Percentiles rank a stretch among this genome's conserved stretches.
These are phyloP conservation scores for Aspergillus tanneri DNA, from an alignment of 2,329 filamentous ascomycete species.

Conservation along the genomic window DNA sequence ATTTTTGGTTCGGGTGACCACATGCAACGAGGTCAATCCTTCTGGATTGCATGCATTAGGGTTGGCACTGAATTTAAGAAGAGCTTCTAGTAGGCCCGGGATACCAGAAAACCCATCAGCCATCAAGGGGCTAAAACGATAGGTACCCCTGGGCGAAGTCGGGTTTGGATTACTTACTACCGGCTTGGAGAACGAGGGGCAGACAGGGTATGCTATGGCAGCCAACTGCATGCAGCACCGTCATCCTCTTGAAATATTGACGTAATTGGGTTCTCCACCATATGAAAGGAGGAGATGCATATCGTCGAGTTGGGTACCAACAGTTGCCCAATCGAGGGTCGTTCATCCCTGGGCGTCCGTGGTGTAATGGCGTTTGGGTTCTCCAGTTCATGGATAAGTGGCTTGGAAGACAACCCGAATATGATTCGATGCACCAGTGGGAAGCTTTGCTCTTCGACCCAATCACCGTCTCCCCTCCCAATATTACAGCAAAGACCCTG, in stretches of 20 bases:
- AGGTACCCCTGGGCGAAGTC: neutral
- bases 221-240: neutral
- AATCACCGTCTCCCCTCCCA: neutral
- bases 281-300: neutral
- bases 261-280: neutral
- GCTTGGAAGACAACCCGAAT: neutral
- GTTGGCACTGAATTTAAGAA: neutral
- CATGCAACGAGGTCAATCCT: neutral
- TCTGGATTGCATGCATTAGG: neutral
- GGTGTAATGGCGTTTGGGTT: neutral
- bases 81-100: neutral
- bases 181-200: neutral
- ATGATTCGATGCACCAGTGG: neutral
- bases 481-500: neutral
- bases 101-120: neutral
- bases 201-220: neutral
- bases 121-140: neutral
- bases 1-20: neutral
- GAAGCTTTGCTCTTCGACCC: neutral
- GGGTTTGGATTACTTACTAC: neutral
- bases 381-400: neutral
- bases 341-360: neutral
- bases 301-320: neutral
- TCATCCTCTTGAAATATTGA: neutral
- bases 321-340: neutral